Evolutionary conservation across 176 grass and related monocot genomes (phyloP), one percentile per base, ranked within the genome.

Genomic region (Bromus sterilis): DNA sequence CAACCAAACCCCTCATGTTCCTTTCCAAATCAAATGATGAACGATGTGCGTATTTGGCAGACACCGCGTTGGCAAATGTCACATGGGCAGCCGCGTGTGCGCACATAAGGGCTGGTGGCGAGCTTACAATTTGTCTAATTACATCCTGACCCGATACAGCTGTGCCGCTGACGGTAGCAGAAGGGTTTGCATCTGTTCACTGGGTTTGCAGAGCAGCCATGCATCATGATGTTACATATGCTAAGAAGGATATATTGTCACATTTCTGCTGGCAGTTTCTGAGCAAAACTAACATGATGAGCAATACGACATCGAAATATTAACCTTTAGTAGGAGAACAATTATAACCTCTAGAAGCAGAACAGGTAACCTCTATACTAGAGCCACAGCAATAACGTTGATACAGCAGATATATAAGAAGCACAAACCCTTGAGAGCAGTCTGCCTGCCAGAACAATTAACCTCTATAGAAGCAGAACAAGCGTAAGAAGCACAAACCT

Each of bases 401-500:
- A 21, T 53, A 2, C 48, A 53, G 18, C 0, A 53, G 48, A 53
- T n/a, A n/a, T n/a, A n/a, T 53, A 21, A 46, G 42, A 44, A 51
- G 18, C 48, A 53, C 48, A 53, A 53, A 20, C 48, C 48, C 48
- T 53, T 53, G 48, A 53, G 48, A 53, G 48, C 48, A 53, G 2
- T 53, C 48, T 53, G 46, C 18, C 21, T 51, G 48, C 18, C 18
- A 53, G 48, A 53, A 53, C 48, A 53, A 53, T 53, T 9, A 63
- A 43, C 57, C 26, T 78, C 37, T 78, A n/a, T 78, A n/a, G 16
- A 62, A 63, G 36, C 10, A 63, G 57, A 23, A 33, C 3, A 60
- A 60, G 23, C 16, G 20, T 60, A 74, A 48, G 56, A 80, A 81
- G 73, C 51, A 81, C 84, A 8, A 73, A 98, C 92, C 96, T 98